These are phyloP conservation scores for Melampsora americana DNA, from an alignment of 1,284 basidiomycete genomes.

Conservation along the genomic window DNA sequence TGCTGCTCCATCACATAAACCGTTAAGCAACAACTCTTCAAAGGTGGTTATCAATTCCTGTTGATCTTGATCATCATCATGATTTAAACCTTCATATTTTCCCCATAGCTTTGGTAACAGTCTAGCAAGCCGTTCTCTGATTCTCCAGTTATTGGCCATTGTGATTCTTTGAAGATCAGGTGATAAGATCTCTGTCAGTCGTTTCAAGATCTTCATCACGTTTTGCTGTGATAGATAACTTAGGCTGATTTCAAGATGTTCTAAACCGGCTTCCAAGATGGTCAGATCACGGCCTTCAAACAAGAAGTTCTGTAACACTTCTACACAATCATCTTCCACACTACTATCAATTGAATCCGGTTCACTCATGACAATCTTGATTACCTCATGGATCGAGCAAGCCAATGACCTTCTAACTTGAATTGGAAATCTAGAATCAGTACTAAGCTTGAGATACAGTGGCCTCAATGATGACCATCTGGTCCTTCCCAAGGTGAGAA, in stretches of 20 bases:
- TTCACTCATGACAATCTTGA: conserved; percentile 19
- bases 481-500: conserved; percentile 23
- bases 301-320: conserved; percentile 26
- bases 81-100: conserved; percentile 1
- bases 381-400: conserved; percentile 31
- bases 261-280: conserved; percentile 13
- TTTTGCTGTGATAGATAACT: conserved; percentile 7
- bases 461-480: conserved; percentile 30
- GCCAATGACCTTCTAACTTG: conserved; percentile 25
- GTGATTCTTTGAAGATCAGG: background rate
- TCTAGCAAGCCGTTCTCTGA: conserved; percentile 18
- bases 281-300: conserved; percentile 26
- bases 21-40: conserved; percentile 22
- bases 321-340: conserved; percentile 19
- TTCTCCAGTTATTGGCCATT: conserved; percentile 8
- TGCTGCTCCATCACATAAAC: conserved; percentile 20
- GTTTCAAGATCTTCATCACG: conserved; percentile 7
- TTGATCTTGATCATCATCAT: conserved; percentile 14
- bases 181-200: background rate
- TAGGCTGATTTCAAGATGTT: conserved; percentile 16
- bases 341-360: background rate
- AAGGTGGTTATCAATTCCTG: conserved; percentile 2
- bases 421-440: conserved; percentile 13
- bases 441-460: conserved; percentile 18
- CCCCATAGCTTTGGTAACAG: conserved; percentile 20